These are phyloP conservation scores for Tolypocladium cylindrosporum DNA, from an alignment of 2,329 filamentous ascomycete species.

Conservation along the genomic window DNA sequence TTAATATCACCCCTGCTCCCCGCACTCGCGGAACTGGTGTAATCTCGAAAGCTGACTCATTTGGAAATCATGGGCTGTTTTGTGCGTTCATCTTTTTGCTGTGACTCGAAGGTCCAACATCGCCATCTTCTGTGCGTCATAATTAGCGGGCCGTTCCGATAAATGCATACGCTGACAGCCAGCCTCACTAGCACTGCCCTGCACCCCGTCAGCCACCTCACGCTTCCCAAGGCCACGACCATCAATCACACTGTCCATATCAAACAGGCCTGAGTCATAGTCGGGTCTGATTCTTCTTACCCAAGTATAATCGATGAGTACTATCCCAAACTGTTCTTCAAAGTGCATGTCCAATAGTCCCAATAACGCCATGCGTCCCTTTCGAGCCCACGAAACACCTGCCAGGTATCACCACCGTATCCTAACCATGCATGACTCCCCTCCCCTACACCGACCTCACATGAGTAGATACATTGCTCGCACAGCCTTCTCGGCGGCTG, in stretches of 20 bases:
- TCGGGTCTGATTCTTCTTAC: neutral
- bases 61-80: neutral
- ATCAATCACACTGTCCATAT: neutral
- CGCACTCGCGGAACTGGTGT: neutral
- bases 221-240: neutral
- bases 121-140: neutral
- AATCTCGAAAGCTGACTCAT: neutral
- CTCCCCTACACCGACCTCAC: slow-evolving; percentile 26
- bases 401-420: neutral
- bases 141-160: neutral
- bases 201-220: neutral
- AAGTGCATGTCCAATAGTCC: neutral
- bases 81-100: neutral
- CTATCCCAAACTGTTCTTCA: neutral
- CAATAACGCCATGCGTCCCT: neutral
- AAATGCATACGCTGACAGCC: neutral
- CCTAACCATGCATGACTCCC: neutral
- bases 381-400: neutral
- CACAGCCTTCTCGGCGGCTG: slow-evolving; percentile 58
- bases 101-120: neutral
- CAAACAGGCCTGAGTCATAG: neutral
- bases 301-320: neutral
- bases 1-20: neutral
- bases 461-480: slow-evolving; percentile 54
- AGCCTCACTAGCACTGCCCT: neutral